Base-by-base conservation (phyloP, 352 stramenopile genomes). In the Pythium rishiriense region DNA sequence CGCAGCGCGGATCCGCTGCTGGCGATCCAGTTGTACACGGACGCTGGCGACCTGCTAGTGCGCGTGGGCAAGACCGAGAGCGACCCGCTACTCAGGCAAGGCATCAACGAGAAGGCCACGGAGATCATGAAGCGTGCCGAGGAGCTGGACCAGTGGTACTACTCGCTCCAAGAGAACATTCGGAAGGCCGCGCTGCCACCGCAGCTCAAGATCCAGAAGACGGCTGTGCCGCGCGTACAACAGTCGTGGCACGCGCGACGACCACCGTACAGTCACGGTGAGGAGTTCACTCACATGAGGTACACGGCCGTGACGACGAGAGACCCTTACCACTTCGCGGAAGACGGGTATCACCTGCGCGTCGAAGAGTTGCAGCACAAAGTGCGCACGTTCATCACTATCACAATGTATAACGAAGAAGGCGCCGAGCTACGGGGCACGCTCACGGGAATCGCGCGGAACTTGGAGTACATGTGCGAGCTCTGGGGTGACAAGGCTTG, bases 341-440 rank as follows among this genome's bases (percentile, higher is more conserved):
- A 72, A 25, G 73, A 85, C 19, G 72, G 74, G 7, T 85, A 73
- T 43, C 54, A 76, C 50, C 57, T 85, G 37, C 68, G 78, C 12
- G 68, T 80, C 0, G 58, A 75, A 25, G 58, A 79, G 53, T 26
- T 70, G 1, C 60, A 73, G 28, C 70, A 62, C 25, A 70, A 71
- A 28, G 76, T 82, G 28, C 75, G 75, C 8, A 69, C 79, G 9
- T 79, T 85, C 22, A 77, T 85, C 64, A 79, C 69, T 7, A 72
- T 81, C 37, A 85, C 76, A 19, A 80, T 82, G 71, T 79, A 82
- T 63, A 82, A 80, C 46, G 76, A 85, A 76, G 66, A 77, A 63
- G 72, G 72, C 19, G 66, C 42, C 15, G 71, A 85, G 39, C 64
- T 81, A 22, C 64, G 74, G 43, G 64, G 65, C 15, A 85, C 76